These are phyloP conservation scores for Apophysomyces trapeziformis DNA, from an alignment of 371 early-diverging fungal species.

Conservation along the genomic window DNA sequence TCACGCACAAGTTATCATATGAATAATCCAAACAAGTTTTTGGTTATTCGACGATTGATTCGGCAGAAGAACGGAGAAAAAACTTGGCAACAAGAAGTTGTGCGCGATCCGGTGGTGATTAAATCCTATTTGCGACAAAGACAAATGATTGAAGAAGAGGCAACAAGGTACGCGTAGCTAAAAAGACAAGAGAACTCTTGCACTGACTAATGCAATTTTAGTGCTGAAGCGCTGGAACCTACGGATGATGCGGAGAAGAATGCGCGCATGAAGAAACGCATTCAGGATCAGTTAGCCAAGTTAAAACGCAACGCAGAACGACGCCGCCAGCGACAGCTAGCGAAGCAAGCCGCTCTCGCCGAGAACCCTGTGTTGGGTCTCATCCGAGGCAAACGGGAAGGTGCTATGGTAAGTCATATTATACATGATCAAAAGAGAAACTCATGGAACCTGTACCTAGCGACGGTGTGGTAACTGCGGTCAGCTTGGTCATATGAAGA, in stretches of 20 bases:
- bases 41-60: slow-evolving; percentile 70
- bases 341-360: slow-evolving; percentile 54
- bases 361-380: slow-evolving; percentile 60
- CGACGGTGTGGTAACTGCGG: slow-evolving; percentile 87
- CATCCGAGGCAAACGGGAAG: slow-evolving; percentile 60
- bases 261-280: slow-evolving; percentile 63
- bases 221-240: slow-evolving; percentile 60
- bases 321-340: slow-evolving; percentile 53
- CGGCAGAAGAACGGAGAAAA: slow-evolving; percentile 68
- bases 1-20: slow-evolving; percentile 61
- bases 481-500: slow-evolving; percentile 86
- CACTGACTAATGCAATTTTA: slow-evolving; percentile 1
- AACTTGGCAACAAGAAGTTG: slow-evolving; percentile 77
- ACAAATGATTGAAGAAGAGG: slow-evolving; percentile 77
- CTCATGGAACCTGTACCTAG: slow-evolving; percentile 28
- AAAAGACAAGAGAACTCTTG: too few species aligned
- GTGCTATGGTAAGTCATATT: slow-evolving; percentile 41
- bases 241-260: slow-evolving; percentile 68
- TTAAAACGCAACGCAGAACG: slow-evolving; percentile 68
- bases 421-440: neutral
- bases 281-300: slow-evolving; percentile 65
- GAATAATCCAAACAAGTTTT: slow-evolving; percentile 61
- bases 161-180: slow-evolving; percentile 37
- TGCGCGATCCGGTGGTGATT: slow-evolving; percentile 85
- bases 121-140: slow-evolving; percentile 88